Base-by-base conservation (phyloP, 2,329 filamentous ascomycete genomes). In the Ceratocystis huliohia region DNA sequence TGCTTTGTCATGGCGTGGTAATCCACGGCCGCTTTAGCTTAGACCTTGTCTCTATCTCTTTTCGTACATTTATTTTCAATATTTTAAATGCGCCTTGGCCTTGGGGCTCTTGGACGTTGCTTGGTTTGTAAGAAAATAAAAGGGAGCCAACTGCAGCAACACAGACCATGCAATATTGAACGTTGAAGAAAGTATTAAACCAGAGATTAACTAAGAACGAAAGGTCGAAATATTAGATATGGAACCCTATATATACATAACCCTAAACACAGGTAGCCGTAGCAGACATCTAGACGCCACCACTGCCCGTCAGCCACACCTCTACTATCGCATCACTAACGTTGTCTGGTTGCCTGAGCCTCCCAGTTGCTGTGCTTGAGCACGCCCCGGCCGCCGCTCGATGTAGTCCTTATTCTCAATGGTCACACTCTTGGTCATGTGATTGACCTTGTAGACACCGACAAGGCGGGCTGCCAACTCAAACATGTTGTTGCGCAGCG, bases 381-480 rank as follows among this genome's bases (percentile, higher is more conserved):
- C 69, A 68, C 71, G 71, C 70, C 74, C 75, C 59, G 73, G 74
- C 64, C 70, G 73, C 70, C 78, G 74, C 68, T 73, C 73, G 71
- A 88, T 89, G 73, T 87, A 94, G 76, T 94, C 88, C 70, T 80
- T 81, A 77, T 94, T 94, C 76, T 94, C 89, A 69, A 94, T 91
- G 65, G 89, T 91, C 25, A 94, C 89, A 75, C 88, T 92, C 84
- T 93, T 94, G 69, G 89, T 94, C 86, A 97, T 99, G 76, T 99
- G 93, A 77, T 96, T 97, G 75, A 99, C 94, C 81, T 99, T 99
- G 81, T 99, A 99, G 66, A 99, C 94, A 71, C 95, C 95, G 15
- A 99, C 91, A 68, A 99, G 83, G 66, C 95, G 84, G 67, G 91
- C 86, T n/a, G 95, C 93, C 69, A 99, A 85, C 80, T 99, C 94